Evolutionary conservation across 495 filamentous ascomycete genomes (phyloP).

Genomic region (Trichocladium antarcticum): DNA sequence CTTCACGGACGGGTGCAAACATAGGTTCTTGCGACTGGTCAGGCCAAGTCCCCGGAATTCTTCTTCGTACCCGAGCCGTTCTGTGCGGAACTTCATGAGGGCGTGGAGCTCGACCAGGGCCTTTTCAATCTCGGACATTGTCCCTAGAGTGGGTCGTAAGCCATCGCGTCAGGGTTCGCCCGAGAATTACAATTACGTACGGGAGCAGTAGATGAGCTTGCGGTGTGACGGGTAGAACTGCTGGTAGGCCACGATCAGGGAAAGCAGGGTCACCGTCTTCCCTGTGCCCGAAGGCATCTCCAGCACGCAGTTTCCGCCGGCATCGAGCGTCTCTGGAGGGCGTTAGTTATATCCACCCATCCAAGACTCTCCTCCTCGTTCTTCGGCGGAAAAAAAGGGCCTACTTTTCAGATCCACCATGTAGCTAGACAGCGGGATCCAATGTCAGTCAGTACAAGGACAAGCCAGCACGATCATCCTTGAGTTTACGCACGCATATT

Average conservation of each 20-base stretch:
- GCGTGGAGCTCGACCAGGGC: conserved; percentile 83
- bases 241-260: conserved; percentile 93
- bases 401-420: conserved; percentile 95
- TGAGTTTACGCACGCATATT: conserved; percentile 62
- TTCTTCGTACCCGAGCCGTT: conserved; percentile 77
- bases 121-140: conserved; percentile 94
- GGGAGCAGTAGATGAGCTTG: conserved; percentile 97
- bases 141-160: conserved; percentile 31
- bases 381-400: too few relatives aligned
- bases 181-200: conserved; percentile 43
- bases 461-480: neutral
- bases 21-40: conserved; percentile 95
- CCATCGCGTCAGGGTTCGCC: too few relatives aligned
- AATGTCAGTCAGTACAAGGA: neutral
- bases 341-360: neutral
- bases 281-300: conserved; percentile 99
- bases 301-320: conserved; percentile 89
- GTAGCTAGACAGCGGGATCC: conserved; percentile 43
- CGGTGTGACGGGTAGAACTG: conserved; percentile 79
- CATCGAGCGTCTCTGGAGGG: conserved; percentile 67
- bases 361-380: neutral
- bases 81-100: conserved; percentile 84
- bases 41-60: conserved; percentile 87
- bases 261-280: conserved; percentile 91
- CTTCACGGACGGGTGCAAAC: conserved; percentile 89